Conservation (phyloP, 192 early-diverging fungal species). For the Physocladia obscura region DNA sequence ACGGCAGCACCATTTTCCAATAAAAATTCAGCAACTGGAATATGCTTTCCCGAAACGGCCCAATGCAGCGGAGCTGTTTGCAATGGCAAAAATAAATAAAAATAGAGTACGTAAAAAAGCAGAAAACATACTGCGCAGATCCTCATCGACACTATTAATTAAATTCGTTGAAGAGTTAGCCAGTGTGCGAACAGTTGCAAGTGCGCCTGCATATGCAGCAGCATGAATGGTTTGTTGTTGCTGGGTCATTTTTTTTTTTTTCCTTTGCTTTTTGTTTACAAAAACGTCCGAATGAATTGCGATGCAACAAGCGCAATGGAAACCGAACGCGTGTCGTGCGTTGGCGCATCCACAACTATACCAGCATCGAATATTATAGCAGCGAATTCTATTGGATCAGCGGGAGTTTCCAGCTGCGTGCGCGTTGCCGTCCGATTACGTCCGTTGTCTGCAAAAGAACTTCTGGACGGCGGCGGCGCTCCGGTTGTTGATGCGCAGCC, state of each 20-base stretch:
- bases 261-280: too few species aligned
- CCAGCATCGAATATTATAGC: too few species aligned
- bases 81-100: neutral
- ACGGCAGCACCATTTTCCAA: constrained; percentile 33
- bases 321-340: too few species aligned
- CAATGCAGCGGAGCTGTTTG: constrained; percentile 37
- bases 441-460: constrained; percentile 75
- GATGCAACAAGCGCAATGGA: too few species aligned
- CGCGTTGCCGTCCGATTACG: constrained; percentile 79
- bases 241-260: too few species aligned
- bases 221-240: constrained; percentile 20
- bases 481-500: constrained; percentile 26
- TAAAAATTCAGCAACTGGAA: constrained; percentile 16
- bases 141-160: constrained; percentile 28
- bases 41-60: constrained; percentile 38
- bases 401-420: too few species aligned
- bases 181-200: neutral
- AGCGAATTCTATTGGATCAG: too few species aligned
- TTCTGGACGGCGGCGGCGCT: constrained; percentile 50
- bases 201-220: constrained; percentile 20
- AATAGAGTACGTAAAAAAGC: neutral
- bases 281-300: too few species aligned
- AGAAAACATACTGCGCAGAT: constrained; percentile 3
- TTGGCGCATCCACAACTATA: too few species aligned
- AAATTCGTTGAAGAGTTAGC: neutral